These are phyloP conservation scores for Ilex aquifolium DNA, from an alignment of 257 asterid species.

Conservation along the genomic window DNA sequence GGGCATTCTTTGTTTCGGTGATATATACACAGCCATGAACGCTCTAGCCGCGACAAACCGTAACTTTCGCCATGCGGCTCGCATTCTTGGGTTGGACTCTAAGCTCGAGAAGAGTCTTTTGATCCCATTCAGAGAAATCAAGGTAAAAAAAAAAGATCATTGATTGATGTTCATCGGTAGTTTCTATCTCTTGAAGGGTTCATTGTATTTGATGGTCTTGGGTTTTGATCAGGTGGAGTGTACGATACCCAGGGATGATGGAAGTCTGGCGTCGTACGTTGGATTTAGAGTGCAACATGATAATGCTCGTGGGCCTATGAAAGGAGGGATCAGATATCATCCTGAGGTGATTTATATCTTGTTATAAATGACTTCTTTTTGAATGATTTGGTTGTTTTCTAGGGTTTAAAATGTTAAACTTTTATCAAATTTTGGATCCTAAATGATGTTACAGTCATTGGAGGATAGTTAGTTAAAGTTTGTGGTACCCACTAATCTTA, in stretches of 20 bases:
- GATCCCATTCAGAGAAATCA: slow-evolving; percentile 92
- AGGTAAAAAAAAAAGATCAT: slow-evolving; percentile 32
- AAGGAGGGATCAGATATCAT: slow-evolving; percentile 99
- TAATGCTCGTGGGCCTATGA: slow-evolving; percentile 96
- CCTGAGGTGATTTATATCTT: slow-evolving; percentile 54
- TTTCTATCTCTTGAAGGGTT: slow-evolving; percentile 1
- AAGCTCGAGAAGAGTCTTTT: slow-evolving; percentile 80
- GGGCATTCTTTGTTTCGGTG: neutral
- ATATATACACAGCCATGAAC: slow-evolving; percentile 41
- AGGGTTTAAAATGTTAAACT: too few species aligned
- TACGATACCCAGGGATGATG: slow-evolving; percentile 90
- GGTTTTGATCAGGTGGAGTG: slow-evolving; percentile 78
- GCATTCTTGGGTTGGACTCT: slow-evolving; percentile 78
- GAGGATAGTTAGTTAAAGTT: too few species aligned
- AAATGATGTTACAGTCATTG: too few species aligned
- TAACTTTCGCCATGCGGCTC: slow-evolving; percentile 85
- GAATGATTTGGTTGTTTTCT: neutral
- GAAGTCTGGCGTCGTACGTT: slow-evolving; percentile 71
- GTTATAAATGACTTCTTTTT: neutral
- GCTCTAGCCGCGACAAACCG: slow-evolving; percentile 94
- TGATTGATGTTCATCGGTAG: too few species aligned
- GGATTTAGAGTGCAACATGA: slow-evolving; percentile 96
- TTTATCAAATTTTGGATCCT: too few species aligned
- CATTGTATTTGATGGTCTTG: neutral
- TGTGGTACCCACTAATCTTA: too few species aligned